phyloP scores from a whole-genome alignment of 345 rosid genomes.

The Punica granatum region DNA sequence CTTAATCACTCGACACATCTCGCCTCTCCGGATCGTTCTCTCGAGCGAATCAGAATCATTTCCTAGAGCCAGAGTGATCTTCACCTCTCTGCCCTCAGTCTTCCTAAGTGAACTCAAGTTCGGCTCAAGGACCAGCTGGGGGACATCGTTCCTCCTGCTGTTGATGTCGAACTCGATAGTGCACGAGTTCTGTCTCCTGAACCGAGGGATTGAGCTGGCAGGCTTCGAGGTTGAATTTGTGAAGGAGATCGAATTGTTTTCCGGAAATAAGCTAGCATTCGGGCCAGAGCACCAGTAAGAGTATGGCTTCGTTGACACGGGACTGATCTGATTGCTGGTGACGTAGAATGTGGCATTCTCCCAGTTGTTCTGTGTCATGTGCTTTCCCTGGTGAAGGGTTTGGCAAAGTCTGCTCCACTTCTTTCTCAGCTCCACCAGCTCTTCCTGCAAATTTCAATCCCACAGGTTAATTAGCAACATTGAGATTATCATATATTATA shows the following conservation, averaged over 20 bases:
- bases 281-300: slow-evolving; percentile 27
- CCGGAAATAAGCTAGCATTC: slow-evolving; percentile 25
- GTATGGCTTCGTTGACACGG: slow-evolving; percentile 29
- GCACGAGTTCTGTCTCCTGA: slow-evolving; percentile 63
- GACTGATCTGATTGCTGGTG: slow-evolving; percentile 21
- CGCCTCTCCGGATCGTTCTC: background rate
- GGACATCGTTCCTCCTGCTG: slow-evolving; percentile 9
- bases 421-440: slow-evolving; percentile 40
- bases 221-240: slow-evolving; percentile 30
- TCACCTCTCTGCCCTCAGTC: slow-evolving; percentile 46
- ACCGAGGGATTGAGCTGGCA: slow-evolving; percentile 44
- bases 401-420: slow-evolving; percentile 70
- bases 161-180: slow-evolving; percentile 54
- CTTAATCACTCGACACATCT: slow-evolving; percentile 2
- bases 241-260: slow-evolving; percentile 34
- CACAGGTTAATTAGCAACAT: background rate
- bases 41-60: slow-evolving; percentile 18
- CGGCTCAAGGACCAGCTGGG: slow-evolving; percentile 25
- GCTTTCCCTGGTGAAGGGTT: slow-evolving; percentile 39
- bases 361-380: slow-evolving; percentile 16
- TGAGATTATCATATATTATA: too few relatives aligned
- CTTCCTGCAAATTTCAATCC: slow-evolving; percentile 33
- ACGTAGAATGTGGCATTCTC: slow-evolving; percentile 3
- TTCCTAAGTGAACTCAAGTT: slow-evolving; percentile 54
- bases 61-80: slow-evolving; percentile 71